Conservation (phyloP, 352 stramenopile species). For the Globisporangium nodosum region DNA sequence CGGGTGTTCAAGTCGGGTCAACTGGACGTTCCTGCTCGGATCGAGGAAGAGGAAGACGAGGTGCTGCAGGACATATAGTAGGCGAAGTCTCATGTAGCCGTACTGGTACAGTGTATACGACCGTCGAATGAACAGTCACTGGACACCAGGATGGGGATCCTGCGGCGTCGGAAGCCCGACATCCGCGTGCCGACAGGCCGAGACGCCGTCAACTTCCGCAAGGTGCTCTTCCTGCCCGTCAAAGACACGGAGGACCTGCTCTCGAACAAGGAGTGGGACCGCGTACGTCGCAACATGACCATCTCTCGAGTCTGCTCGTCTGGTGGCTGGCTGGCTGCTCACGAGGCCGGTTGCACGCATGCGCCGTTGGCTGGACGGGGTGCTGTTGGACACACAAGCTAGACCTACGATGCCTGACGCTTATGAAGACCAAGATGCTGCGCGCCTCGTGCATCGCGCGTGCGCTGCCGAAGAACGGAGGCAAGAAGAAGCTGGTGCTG, state of each 20-base stretch:
- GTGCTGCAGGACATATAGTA: neutral
- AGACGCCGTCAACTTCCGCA: slow-evolving; percentile 75
- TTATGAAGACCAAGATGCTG: slow-evolving; percentile 85
- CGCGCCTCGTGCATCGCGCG: slow-evolving; percentile 70
- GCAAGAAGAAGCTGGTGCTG: slow-evolving; percentile 54
- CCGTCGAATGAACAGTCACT: too few relatives aligned
- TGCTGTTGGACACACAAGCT: slow-evolving; percentile 24
- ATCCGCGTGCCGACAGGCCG: slow-evolving; percentile 64
- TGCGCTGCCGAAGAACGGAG: slow-evolving; percentile 53
- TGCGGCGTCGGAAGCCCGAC: slow-evolving; percentile 55
- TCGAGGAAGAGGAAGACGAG: neutral
- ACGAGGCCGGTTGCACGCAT: too few relatives aligned
- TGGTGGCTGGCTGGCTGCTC: neutral
- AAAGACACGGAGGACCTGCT: slow-evolving; percentile 65
- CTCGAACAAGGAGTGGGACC: slow-evolving; percentile 61
- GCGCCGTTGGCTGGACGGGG: neutral
- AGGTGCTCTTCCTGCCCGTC: slow-evolving; percentile 68
- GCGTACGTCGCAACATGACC: slow-evolving; percentile 21
- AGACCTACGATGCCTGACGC: slow-evolving; percentile 68
- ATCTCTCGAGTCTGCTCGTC: too few relatives aligned
- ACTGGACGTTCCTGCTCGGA: neutral
- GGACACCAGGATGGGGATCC: slow-evolving; percentile 37
- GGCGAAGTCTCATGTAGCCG: too few relatives aligned
- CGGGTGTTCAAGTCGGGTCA: neutral
- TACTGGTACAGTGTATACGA: too few relatives aligned